A percentile compares a stretch with the other conserved stretches of the same genome.
Conservation (phyloP, 2,329 filamentous ascomycete species). For the Nothomitra cinnamomea region DNA sequence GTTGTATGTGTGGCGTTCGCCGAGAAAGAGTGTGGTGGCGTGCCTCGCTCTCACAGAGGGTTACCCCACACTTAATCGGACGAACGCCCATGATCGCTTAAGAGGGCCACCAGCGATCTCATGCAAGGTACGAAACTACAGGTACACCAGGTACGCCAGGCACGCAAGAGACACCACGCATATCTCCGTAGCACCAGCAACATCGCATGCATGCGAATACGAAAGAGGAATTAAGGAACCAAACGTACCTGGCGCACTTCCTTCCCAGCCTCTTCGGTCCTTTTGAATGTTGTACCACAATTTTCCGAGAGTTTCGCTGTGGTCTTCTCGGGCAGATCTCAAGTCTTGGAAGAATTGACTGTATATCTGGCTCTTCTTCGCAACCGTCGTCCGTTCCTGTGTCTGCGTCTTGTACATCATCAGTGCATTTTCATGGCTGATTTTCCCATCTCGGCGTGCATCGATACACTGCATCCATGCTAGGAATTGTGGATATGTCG, state of each 20-base stretch:
- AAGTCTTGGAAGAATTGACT: constrained; percentile 80
- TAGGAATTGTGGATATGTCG: constrained; percentile 76
- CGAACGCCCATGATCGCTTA: constrained; percentile 1
- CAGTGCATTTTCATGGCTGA: constrained; percentile 58
- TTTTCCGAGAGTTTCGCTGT: constrained; percentile 65
- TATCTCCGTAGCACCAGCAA: not conserved
- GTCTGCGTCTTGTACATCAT: constrained; percentile 57
- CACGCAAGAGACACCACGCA: too few relatives aligned
- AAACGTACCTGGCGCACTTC: constrained; percentile 41
- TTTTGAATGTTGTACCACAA: constrained; percentile 89
- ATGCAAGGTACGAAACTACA: not conserved
- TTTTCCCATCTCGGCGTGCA: constrained; percentile 62
- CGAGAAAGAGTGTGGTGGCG: not conserved
- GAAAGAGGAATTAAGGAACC: not conserved
- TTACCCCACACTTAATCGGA: not conserved
- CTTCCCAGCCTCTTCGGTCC: constrained; percentile 62
- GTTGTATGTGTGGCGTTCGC: not conserved
- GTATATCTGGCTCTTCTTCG: constrained; percentile 70
- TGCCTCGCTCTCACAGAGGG: not conserved
- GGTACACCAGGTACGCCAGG: too few relatives aligned
- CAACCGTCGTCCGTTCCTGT: constrained; percentile 57
- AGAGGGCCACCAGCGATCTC: not conserved
- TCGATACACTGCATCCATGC: constrained; percentile 81
- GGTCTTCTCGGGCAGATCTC: constrained; percentile 64
- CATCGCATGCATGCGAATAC: not conserved